Base-by-base conservation (phyloP, 345 rosid species). In the Linum usitatissimum region DNA sequence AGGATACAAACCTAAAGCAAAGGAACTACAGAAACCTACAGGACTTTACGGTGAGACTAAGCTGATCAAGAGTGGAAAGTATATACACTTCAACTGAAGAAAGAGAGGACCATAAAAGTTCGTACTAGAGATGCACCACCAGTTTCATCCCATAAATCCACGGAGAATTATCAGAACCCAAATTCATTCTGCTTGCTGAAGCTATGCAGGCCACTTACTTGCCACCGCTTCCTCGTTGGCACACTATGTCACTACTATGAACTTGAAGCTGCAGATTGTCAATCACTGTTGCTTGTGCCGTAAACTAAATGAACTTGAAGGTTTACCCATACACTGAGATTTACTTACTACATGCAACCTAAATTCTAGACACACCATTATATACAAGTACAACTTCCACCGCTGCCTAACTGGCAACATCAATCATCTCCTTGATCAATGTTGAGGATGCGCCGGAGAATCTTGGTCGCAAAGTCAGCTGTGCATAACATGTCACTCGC, bases 401-500 rank as follows among this genome's bases (percentile, higher is more conserved):
- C 81, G 67, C 28, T 23, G 61, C 17, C 64, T n/a, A 18, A 70
- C 61, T 23, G 28, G 28, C 28, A 40, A 40, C 48, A n/a, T 78
- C 86, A 83, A 18, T 83, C 78, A 69, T 87, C 28, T 23, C 28
- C 76, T 65, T 62, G 61, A 62, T 93, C 91, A 69, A 93, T 88
- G 66, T 93, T 87, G 73, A 93, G 96, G 73, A 93, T 84, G 80
- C 92, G 97, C 70, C 99, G 89, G 68, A 93, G 75, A 20, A 85
- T 86, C 86, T 71, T 66, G 4, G 99, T 90, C 51, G 99, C 99
- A 60, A 86, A 83, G 76, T 85, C 96, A 42, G 83, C 80, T 66
- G 77, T 73, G 17, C 18, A 75, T 68, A 87, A 84, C 56, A 82
- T 68, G 55, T 76, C 81, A 55, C 65, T 79, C 28, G 28, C 28